Base-by-base conservation (phyloP, 352 stramenopile genomes). In the Pythium myriotylum region DNA sequence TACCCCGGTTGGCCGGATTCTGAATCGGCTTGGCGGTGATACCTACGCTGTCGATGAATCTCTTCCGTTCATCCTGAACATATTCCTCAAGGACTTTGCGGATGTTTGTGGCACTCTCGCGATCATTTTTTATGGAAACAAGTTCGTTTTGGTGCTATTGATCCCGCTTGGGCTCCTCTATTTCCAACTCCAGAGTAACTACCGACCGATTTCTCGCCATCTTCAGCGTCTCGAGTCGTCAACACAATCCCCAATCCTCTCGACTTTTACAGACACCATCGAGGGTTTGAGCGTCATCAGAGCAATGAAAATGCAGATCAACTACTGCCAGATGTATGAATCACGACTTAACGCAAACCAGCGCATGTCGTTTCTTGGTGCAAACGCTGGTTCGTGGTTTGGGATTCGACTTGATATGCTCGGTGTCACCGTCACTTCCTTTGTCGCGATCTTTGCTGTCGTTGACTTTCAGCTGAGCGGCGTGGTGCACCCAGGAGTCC, bases 31-130 rank as follows among this genome's bases (percentile, higher is more conserved):
- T n/a, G 91, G 84, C 23, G 79, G 83, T 8, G 84, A 95, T 48
- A 92, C 84, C 9, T 96, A 94, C 52, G 69, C 77, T 3, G 74
- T 97, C 8, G 89, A 97, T 65, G 86, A 96, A 59, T 91, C 83
- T 16, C 66, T 97, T 14, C 89, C 91, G 7, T 97, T 97, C 49
- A 86, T 88, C 42, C 72, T 97, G 49, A 96, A 97, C 57, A 84
- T 96, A 35, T 93, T 94, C 47, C 62, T 97, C 13, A 91, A 89
- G 35, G 86, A 97, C 62, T 62, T 81, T 13, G 76, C 84, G 1
- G 84, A 91, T 12, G 72, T 97, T 6, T 22, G 80, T 4, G 89
- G 86, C 0, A 76, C 86, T 2, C 77, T 95, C 26, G 75, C 70
- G 0, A 89, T 97, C 40, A 74, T 97, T 10, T 85, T 90, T 17